Conservation (phyloP, 2,329 filamentous ascomycete genomes). For the Diaporthe helianthi region DNA sequence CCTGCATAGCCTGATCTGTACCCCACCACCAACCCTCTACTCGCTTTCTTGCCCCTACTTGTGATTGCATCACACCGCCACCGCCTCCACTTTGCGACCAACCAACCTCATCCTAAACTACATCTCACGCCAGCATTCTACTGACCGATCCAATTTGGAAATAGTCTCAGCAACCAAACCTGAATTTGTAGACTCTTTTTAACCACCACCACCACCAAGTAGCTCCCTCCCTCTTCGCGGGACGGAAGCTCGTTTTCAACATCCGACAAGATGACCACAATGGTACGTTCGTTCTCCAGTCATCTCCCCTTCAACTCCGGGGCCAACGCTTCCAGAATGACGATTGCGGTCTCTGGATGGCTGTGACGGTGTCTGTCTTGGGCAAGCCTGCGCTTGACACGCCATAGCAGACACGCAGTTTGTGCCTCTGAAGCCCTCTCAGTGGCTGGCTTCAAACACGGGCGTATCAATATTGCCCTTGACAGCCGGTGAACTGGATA, state of each 20-base stretch:
- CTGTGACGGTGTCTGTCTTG: background rate
- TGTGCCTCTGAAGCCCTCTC: background rate
- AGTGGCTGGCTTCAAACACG: background rate
- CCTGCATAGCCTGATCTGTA: conserved; percentile 7
- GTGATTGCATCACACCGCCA: conserved; percentile 34
- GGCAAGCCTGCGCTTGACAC: background rate
- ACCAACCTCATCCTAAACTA: background rate
- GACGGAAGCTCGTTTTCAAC: conserved; percentile 32
- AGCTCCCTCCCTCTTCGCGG: conserved; percentile 32
- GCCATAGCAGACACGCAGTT: background rate
- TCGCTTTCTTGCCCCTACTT: conserved; percentile 9
- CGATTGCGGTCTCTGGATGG: background rate
- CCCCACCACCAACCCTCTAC: conserved; percentile 14
- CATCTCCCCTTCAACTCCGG: background rate
- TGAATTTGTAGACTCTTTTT: conserved; percentile 2
- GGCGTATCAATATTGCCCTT: background rate
- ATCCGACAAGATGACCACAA: conserved; percentile 55
- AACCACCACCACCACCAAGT: conserved; percentile 24
- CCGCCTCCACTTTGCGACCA: conserved; percentile 12
- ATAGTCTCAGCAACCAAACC: background rate
- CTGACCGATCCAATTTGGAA: conserved; percentile 9
- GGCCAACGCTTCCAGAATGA: background rate
- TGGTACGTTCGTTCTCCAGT: conserved; percentile 48
- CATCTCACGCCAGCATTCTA: background rate
- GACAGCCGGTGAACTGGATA: no score